Percentiles rank a stretch among this genome's conserved stretches.
Conservation (phyloP, 2,329 filamentous ascomycete species). For the Fusarium napiforme region DNA sequence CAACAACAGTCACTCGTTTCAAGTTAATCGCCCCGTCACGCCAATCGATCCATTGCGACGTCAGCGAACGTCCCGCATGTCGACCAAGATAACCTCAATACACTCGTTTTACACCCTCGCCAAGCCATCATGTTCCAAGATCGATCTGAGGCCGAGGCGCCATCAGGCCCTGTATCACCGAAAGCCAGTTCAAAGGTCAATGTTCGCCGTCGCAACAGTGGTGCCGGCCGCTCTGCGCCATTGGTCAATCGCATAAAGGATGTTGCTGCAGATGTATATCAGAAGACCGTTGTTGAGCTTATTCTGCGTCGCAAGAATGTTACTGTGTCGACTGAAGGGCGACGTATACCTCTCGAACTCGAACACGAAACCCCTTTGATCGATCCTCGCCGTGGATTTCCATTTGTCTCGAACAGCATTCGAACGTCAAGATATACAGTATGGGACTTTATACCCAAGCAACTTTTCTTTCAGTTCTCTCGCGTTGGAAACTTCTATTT, state of each 20-base stretch:
- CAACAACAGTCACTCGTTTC: conserved; percentile 32
- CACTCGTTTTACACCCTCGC: conserved; percentile 33
- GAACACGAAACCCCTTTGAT: conserved; percentile 54
- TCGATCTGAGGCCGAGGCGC: conserved; percentile 20
- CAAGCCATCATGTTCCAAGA: conserved; percentile 35
- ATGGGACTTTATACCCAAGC: conserved; percentile 86
- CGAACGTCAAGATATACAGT: conserved; percentile 85
- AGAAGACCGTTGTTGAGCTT: conserved; percentile 56
- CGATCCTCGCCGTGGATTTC: conserved; percentile 61
- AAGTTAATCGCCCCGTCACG: not conserved
- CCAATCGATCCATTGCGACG: conserved; percentile 11
- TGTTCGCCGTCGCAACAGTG: conserved; percentile 20
- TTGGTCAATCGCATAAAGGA: conserved; percentile 38
- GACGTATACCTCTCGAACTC: conserved; percentile 57
- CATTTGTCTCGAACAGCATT: conserved; percentile 71
- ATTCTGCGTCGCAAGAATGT: conserved; percentile 74
- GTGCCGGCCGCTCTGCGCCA: conserved; percentile 16
- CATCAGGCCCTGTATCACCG: conserved; percentile 13
- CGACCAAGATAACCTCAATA: conserved; percentile 22
- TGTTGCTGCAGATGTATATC: conserved; percentile 46
- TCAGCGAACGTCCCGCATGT: conserved; percentile 15
- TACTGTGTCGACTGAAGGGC: conserved; percentile 77
- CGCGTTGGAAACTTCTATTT: conserved; percentile 91
- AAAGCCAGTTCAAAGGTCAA: conserved; percentile 18
- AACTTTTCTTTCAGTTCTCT: conserved; percentile 86